Evolutionary conservation across 495 filamentous ascomycete genomes (phyloP), one percentile per base, ranked within the genome.

Genomic region (Cudoniella acicularis): DNA sequence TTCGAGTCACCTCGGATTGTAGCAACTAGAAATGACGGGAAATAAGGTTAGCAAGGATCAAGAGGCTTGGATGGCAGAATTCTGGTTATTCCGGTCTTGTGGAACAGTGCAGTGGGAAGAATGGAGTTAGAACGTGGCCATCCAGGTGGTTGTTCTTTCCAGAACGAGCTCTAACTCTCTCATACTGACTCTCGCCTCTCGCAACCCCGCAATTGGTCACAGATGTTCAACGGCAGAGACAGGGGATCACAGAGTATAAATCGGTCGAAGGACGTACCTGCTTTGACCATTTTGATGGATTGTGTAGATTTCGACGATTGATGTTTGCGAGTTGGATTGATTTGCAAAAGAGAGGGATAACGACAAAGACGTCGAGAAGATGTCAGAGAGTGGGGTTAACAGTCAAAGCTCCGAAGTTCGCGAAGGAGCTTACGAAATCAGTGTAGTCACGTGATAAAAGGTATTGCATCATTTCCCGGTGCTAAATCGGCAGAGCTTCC

Each of bases 1-100:
- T 88, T 93, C 72, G 92, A 90, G 83, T 97, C 95, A 80, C 94
- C 94, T 76, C 94, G 93, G 79, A 98, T 76, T 73, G 95, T 89
- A 77, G 90, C 90, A 75, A 98, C 94, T 98, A 69, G 36, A 25
- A 49, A 13, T 1, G 17, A 4, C 30, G 36, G 27, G 23, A 9
- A 27, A 52, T 2, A 25, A 24, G 25, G 22, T 52, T 46, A 59
- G 50, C 41, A 54, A 55, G 25, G 49, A 41, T 50, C 18, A 18
- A 21, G 20, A 46, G 11, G 43, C 23, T 36, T 13, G 30, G 13
- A 36, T 36, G 4, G 13, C 4, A 36, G 30, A 6, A 36, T 6
- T 36, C 30, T 36, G 30, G 13, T 36, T 4, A n/a, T 8, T 25
- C 17, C 17, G 23, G 20, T 22, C 45, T 13, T 24, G 36, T 16